Percentiles rank a stretch among this genome's conserved stretches.
phyloP scores from a whole-genome alignment of 2,329 filamentous ascomycete genomes.

The Ophiostoma tasmaniense region DNA sequence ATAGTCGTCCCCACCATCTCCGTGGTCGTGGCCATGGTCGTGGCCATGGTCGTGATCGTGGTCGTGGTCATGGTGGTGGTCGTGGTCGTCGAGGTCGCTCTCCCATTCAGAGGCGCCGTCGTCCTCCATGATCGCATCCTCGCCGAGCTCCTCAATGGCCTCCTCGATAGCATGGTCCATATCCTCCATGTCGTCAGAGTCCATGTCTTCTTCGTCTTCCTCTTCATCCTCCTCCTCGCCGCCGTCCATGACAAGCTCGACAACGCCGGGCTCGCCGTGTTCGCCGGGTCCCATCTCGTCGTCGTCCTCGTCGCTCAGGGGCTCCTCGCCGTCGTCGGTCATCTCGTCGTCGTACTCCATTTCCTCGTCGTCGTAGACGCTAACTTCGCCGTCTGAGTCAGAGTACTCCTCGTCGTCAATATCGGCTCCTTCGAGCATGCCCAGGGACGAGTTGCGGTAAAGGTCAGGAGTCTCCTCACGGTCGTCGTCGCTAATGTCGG shows the following conservation, averaged over 20 bases:
- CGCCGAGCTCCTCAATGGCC: constrained; percentile 52
- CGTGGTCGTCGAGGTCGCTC: constrained; percentile 49
- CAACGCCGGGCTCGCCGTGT: constrained; percentile 53
- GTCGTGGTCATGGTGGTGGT: constrained; percentile 41
- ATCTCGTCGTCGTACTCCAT: constrained; percentile 83
- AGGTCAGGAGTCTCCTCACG: constrained; percentile 94
- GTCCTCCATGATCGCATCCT: constrained; percentile 51
- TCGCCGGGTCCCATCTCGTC: constrained; percentile 83
- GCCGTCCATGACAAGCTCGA: constrained; percentile 72
- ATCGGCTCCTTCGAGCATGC: constrained; percentile 80
- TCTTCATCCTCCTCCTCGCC: constrained; percentile 49
- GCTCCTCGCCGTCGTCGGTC: constrained; percentile 70
- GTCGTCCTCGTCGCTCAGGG: constrained; percentile 84
- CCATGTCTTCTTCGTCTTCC: constrained; percentile 37
- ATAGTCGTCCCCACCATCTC: constrained; percentile 41
- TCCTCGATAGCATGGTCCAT: constrained; percentile 46
- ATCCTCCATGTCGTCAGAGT: constrained; percentile 45
- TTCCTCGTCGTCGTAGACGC: constrained; percentile 92
- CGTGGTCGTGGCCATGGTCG: constrained; percentile 39
- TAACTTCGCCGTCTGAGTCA: constrained; percentile 67
- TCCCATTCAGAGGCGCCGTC: constrained; percentile 55
- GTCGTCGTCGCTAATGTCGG: constrained; percentile 75
- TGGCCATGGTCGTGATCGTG: constrained; percentile 22
- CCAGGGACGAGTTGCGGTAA: constrained; percentile 90
- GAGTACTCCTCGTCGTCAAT: constrained; percentile 66